Base-by-base conservation (phyloP, 202 grass and related monocot species). In the Hordeum pubiflorum region DNA sequence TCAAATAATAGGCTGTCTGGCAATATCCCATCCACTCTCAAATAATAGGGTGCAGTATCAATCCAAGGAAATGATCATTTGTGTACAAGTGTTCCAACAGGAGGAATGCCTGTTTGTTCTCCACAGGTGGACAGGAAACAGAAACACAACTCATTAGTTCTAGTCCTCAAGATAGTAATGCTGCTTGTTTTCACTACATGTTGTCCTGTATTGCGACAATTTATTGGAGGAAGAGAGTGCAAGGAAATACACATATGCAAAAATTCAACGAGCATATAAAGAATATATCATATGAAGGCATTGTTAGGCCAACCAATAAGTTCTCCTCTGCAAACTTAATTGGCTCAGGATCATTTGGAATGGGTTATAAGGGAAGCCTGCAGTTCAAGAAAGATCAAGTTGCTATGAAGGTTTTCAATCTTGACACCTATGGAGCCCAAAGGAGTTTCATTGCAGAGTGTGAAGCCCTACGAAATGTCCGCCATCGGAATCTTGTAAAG, bases 381-480 rank as follows among this genome's bases (percentile, higher is more conserved):
- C 5, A 57, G 26, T 5, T 21, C 22, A 34, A 78, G 1, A 50
- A 86, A 72, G 32, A 39, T 39, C 10, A 7, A 61, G 79, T 86
- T 39, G 83, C 90, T 10, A 79, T 92, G n/a, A 92, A 92, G 60
- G 13, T 84, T 44, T 85, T 92, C 27, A 83, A 92, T 6, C 80
- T 89, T 23, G 24, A 68, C 4, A 15, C 2, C 7, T 37, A 62
- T 84, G 86, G 86, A 22, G 83, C 63, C 3, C 43, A 74, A 6
- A 63, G 20, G 52, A 89, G 83, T 39, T 92, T 86, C 7, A 2
- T 2, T 15, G 64, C 76, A 5, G 90, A 89, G 21, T 92, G 86
- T 46, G 86, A 80, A 73, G 56, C 79, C 56, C 21, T 86, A 1
- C 36, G 57, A 74, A 86, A 57, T 22, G 29, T 73, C 4, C 57